These are phyloP conservation scores for Emmonsia crescens DNA, from an alignment of 2,329 filamentous ascomycete species.

Conservation along the genomic window DNA sequence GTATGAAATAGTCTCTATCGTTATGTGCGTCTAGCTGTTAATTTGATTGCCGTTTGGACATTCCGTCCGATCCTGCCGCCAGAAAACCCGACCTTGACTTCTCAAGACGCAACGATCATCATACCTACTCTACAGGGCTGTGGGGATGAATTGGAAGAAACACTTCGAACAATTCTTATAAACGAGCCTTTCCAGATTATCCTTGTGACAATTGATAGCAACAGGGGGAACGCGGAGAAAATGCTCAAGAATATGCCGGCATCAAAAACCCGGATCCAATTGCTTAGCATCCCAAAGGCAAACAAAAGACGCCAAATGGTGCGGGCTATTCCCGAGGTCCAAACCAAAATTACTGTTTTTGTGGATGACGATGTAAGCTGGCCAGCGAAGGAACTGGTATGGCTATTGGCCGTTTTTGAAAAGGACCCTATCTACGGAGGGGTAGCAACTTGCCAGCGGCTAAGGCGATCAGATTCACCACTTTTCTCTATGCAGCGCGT, in stretches of 20 bases:
- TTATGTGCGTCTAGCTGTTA: slow-evolving; percentile 75
- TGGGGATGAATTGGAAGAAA: slow-evolving; percentile 71
- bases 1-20: slow-evolving; percentile 61
- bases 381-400: slow-evolving; percentile 73
- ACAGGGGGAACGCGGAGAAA: slow-evolving; percentile 55
- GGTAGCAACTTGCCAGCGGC: slow-evolving; percentile 81
- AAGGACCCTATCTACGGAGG: slow-evolving; percentile 66
- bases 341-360: slow-evolving; percentile 77
- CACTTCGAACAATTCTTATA: slow-evolving; percentile 50
- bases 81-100: slow-evolving; percentile 65
- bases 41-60: slow-evolving; percentile 72
- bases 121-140: slow-evolving; percentile 85
- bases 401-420: slow-evolving; percentile 90
- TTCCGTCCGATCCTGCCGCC: slow-evolving; percentile 80
- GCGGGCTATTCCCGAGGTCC: slow-evolving; percentile 74
- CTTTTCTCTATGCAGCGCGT: slow-evolving; percentile 48
- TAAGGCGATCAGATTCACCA: slow-evolving; percentile 56
- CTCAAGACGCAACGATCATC: slow-evolving; percentile 82
- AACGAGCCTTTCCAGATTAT: slow-evolving; percentile 58
- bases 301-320: slow-evolving; percentile 95
- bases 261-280: slow-evolving; percentile 56
- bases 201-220: slow-evolving; percentile 76
- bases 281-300: slow-evolving; percentile 69
- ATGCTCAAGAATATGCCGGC: slow-evolving; percentile 46
- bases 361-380: slow-evolving; percentile 94